A percentile compares a stretch with the other conserved stretches of the same genome.
Evolutionary conservation across 192 early-diverging fungal species (phyloP).

Genomic region (Haplosporangium gracile): DNA sequence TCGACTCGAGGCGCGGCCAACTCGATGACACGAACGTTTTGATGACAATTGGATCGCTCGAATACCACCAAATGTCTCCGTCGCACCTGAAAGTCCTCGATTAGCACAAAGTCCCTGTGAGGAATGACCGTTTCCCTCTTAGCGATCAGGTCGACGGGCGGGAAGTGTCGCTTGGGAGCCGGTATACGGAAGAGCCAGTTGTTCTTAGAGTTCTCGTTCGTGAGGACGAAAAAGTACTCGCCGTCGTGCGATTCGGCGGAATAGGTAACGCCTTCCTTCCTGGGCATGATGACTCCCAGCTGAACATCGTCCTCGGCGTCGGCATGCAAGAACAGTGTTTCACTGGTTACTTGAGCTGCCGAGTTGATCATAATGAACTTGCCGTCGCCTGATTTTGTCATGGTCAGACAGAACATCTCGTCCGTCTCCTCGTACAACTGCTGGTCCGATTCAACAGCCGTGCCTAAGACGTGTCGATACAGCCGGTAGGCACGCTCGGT

Average conservation of each 20-base stretch:
- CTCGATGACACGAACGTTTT: constrained; percentile 71
- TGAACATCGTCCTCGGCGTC: constrained; percentile 38
- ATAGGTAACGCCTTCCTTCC: constrained; percentile 64
- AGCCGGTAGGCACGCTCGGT: constrained; percentile 65
- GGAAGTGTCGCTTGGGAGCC: constrained; percentile 34
- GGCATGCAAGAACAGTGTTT: constrained; percentile 61
- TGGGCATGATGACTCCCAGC: constrained; percentile 59
- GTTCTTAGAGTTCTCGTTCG: constrained; percentile 69
- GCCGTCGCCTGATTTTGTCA: constrained; percentile 67
- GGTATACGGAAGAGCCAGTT: constrained; percentile 72
- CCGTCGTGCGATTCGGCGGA: constrained; percentile 62
- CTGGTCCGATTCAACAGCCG: constrained; percentile 51
- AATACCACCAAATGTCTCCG: constrained; percentile 68
- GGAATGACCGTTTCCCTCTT: constrained; percentile 68
- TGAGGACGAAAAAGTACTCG: constrained; percentile 69
- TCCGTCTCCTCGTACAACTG: constrained; percentile 67
- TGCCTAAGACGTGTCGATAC: constrained; percentile 63
- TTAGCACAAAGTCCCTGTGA: constrained; percentile 69
- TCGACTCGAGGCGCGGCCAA: constrained; percentile 17
- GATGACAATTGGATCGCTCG: constrained; percentile 72
- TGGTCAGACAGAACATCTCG: constrained; percentile 72
- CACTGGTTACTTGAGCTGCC: constrained; percentile 69
- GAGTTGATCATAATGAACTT: constrained; percentile 66
- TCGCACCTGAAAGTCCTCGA: constrained; percentile 70
- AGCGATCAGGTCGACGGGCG: constrained; percentile 19